A percentile compares a stretch with the other conserved stretches of the same genome.
These are phyloP conservation scores for Solanum microdontum DNA, from an alignment of 257 asterid genomes.

Conservation along the genomic window DNA sequence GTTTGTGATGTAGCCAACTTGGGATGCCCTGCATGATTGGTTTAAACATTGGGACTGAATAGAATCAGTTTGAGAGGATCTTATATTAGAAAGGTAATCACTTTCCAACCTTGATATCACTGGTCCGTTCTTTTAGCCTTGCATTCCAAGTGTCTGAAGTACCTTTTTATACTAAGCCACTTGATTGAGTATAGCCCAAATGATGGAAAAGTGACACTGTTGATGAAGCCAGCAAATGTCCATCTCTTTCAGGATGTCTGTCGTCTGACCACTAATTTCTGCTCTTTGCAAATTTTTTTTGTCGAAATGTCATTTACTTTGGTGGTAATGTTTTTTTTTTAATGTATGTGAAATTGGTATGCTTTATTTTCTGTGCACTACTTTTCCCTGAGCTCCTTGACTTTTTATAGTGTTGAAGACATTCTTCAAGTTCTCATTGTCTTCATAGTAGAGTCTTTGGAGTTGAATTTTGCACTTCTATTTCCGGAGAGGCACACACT, in stretches of 20 bases:
- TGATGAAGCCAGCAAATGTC: neutral
- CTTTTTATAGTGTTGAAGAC: slow-evolving; percentile 75
- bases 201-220: neutral
- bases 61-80: neutral
- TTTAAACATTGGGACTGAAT: neutral
- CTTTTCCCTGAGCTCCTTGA: slow-evolving; percentile 41
- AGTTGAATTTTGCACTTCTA: slow-evolving; percentile 89
- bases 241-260: neutral
- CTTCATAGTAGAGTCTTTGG: slow-evolving; percentile 94
- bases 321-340: neutral
- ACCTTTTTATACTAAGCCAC: neutral
- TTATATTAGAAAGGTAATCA: neutral
- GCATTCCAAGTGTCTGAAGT: neutral
- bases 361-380: neutral
- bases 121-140: neutral
- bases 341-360: neutral
- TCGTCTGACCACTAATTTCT: neutral
- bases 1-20: neutral
- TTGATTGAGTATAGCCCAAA: neutral
- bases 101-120: neutral
- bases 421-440: slow-evolving; percentile 98
- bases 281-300: neutral
- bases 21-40: neutral
- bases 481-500: slow-evolving; percentile 89
- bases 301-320: neutral